Base-by-base conservation (phyloP, 345 rosid species). In the Acer saccharum region DNA sequence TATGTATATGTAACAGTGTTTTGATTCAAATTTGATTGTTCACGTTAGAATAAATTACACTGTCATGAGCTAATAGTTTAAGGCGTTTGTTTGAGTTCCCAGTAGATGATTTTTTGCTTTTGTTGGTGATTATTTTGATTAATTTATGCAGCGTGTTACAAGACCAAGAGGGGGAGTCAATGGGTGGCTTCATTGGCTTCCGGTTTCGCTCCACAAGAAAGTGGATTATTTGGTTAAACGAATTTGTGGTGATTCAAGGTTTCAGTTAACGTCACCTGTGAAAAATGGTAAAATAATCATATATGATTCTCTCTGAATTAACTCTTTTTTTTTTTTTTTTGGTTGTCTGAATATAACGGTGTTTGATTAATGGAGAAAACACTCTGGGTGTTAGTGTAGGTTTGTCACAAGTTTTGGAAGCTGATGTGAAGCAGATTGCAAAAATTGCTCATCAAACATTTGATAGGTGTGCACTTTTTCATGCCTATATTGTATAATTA, bases 101-200 rank as follows among this genome's bases (percentile, higher is more conserved):
- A 14, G 39, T 46, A 10, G 66, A 17, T 52, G 5, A 6, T 23
- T 17, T 18, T 79, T 18, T 79, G 68, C 41, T 79, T 21, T 2
- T 77, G 43, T 29, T 35, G 23, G 68, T 62, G 77, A 25, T 76
- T 74, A 39, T 55, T 63, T 32, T 3, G 52, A 13, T 25, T 43
- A 6, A 14, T 41, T 46, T 68, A 71, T 68, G 73, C 86, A 96
- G 99, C 87, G 98, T 76, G 91, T 92, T 39, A 85, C 87, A 52
- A 90, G 95, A 73, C 97, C 98, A 41, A 88, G 91, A 82, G 90
- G 93, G 48, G 94, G 97, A 76, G 81, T 94, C 77, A 88, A 87
- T 76, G 81, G 85, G 32, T 95, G 91, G 94, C 86, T 95, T 75
- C 90, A 86, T 27, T 95, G 96, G 95, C 89, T 96, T 79, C 94